Conservation (phyloP, 768 basidiomycete genomes). For the Phanerochaete sordida region DNA sequence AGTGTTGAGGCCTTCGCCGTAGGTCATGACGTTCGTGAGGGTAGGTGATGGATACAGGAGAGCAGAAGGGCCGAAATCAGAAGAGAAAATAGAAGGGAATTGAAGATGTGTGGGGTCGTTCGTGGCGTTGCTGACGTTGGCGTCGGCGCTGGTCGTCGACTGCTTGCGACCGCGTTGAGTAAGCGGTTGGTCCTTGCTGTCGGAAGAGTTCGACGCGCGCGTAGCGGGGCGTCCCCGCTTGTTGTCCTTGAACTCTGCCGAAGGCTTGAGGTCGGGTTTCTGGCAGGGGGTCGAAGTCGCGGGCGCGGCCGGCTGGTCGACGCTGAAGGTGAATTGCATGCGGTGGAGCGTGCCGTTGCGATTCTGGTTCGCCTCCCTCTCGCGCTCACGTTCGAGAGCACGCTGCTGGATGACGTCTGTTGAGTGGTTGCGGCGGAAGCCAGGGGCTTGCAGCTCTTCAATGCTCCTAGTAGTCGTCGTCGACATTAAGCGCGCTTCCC, state of each 20-base stretch:
- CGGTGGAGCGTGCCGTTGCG: constrained; percentile 74
- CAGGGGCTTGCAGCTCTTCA: constrained; percentile 80
- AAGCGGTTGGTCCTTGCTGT: constrained; percentile 35
- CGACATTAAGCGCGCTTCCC: not conserved
- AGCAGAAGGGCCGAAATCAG: constrained; percentile 75
- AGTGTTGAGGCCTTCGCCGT: constrained; percentile 67
- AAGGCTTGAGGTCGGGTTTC: constrained; percentile 67
- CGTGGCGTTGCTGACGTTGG: constrained; percentile 16
- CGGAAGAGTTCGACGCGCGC: constrained; percentile 34
- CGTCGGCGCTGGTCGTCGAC: constrained; percentile 15
- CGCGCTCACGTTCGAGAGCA: constrained; percentile 78
- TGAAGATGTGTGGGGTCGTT: constrained; percentile 42
- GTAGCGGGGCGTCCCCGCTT: constrained; percentile 38
- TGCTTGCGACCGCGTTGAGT: constrained; percentile 31
- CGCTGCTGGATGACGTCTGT: constrained; percentile 78
- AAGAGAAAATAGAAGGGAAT: constrained; percentile 72
- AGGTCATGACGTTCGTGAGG: constrained; percentile 65
- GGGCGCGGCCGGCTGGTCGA: constrained; percentile 60
- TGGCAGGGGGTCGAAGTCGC: constrained; percentile 45
- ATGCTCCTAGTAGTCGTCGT: constrained; percentile 55
- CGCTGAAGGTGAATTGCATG: constrained; percentile 88
- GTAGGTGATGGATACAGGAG: constrained; percentile 67
- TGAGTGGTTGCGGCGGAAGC: constrained; percentile 76
- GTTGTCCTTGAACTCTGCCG: constrained; percentile 58
- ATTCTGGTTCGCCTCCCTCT: constrained; percentile 60